phyloP scores from a whole-genome alignment of 1,139 yeast species.

The Pichia kudriavzevii region DNA sequence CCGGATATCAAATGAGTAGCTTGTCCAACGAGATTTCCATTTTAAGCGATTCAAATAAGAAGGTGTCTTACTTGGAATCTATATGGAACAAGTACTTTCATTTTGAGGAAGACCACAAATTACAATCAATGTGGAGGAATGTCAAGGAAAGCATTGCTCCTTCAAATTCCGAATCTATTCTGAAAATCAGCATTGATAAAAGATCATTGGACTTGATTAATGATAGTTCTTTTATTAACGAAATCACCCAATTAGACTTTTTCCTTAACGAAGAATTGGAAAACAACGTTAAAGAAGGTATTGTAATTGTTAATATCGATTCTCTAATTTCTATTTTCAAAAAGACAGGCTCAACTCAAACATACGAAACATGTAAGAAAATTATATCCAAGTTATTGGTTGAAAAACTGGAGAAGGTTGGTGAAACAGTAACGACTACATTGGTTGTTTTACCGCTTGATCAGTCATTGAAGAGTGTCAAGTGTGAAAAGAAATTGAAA shows the following conservation, averaged over 20 bases:
- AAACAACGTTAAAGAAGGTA: constrained; percentile 18
- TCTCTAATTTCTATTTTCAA: constrained; percentile 37
- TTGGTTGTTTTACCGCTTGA: constrained; percentile 29
- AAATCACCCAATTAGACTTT: constrained; percentile 40
- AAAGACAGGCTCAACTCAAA: constrained; percentile 37
- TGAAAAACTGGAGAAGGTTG: constrained; percentile 7
- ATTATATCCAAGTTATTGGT: constrained; percentile 32
- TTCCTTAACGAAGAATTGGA: constrained; percentile 24
- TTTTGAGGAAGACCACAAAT: constrained; percentile 27
- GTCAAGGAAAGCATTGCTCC: no score
- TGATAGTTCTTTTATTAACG: constrained; percentile 41
- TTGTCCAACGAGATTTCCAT: constrained; percentile 35
- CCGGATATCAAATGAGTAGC: constrained; percentile 13
- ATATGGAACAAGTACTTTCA: constrained; percentile 31
- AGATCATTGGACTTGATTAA: constrained; percentile 30
- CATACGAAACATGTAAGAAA: constrained; percentile 34
- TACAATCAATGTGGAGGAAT: constrained; percentile 33
- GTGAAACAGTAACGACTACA: constrained; percentile 21
- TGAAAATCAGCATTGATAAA: constrained; percentile 14
- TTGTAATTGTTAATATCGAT: constrained; percentile 32
- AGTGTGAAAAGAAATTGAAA: constrained; percentile 6
- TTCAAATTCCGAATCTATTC: constrained; percentile 13
- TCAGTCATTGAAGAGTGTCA: constrained; percentile 20
- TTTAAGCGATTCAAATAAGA: constrained; percentile 20
- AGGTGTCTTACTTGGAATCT: constrained; percentile 13